phyloP scores from a whole-genome alignment of 2,329 filamentous ascomycete species.

The Sclerotinia subarctica region DNA sequence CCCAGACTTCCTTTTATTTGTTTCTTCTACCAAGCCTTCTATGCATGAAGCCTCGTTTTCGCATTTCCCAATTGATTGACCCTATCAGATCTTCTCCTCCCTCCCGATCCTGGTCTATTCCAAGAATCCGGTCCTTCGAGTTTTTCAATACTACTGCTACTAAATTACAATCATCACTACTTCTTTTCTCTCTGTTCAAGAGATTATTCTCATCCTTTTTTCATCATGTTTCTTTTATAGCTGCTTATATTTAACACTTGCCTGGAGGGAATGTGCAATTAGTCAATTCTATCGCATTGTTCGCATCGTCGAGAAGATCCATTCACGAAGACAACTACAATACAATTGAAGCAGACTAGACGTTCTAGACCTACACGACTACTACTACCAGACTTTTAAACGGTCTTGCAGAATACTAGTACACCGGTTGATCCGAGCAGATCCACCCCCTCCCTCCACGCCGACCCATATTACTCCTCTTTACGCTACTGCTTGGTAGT shows the following conservation, averaged over 20 bases:
- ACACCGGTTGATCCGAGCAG: neutral
- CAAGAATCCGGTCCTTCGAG: neutral
- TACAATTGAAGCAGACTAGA: conserved; percentile 1
- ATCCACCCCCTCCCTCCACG: neutral
- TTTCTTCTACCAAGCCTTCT: conserved; percentile 20
- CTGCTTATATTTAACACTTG: neutral
- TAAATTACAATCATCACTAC: neutral
- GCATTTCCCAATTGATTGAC: neutral
- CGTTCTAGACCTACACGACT: neutral
- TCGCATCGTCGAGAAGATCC: conserved; percentile 1
- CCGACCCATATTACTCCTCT: neutral
- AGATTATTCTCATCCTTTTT: neutral
- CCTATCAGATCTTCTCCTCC: neutral
- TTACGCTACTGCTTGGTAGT: neutral
- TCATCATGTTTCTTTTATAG: conserved; percentile 8
- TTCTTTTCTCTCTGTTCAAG: neutral
- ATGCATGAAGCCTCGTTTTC: conserved; percentile 14
- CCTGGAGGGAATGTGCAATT: neutral
- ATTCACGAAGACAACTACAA: conserved; percentile 6
- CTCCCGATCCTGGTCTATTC: neutral
- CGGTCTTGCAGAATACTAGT: neutral
- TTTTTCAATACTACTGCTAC: neutral
- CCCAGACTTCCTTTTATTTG: neutral
- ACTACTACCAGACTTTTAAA: neutral
- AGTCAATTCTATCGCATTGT: neutral